These are phyloP conservation scores for Penicillium glabrum DNA, from an alignment of 2,329 filamentous ascomycete species.

Conservation along the genomic window DNA sequence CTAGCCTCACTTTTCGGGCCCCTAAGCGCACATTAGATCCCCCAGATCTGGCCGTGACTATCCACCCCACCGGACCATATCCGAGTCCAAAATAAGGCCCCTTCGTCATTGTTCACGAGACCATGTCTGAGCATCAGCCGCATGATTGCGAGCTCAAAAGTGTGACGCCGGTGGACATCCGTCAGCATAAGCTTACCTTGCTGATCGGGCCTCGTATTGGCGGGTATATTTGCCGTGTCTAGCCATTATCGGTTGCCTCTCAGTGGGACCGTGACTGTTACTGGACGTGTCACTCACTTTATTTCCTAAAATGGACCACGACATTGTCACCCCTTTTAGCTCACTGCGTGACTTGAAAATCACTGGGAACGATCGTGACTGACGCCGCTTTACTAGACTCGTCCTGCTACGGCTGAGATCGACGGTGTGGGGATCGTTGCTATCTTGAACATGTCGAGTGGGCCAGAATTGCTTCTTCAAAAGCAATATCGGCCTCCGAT, in stretches of 20 bases:
- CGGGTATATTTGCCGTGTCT: not conserved
- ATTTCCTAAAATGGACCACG: not conserved
- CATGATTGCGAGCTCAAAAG: not conserved
- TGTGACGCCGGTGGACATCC: not conserved
- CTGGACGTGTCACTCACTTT: not conserved
- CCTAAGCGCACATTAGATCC: not conserved
- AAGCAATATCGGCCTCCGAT: slow-evolving; percentile 62
- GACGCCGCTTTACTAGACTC: slow-evolving; percentile 32
- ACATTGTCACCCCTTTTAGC: not conserved
- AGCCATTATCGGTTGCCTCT: not conserved
- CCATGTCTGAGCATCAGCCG: not conserved
- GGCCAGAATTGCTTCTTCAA: slow-evolving; percentile 53
- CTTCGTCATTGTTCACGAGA: not conserved
- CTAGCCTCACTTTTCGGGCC: slow-evolving; percentile 1
- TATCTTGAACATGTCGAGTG: slow-evolving; percentile 55
- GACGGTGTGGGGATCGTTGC: slow-evolving; percentile 62
- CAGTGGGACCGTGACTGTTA: not conserved
- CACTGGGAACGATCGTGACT: not conserved
- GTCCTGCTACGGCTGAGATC: slow-evolving; percentile 53
- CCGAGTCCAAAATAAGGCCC: not conserved
- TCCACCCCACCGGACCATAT: not conserved
- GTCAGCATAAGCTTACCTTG: not conserved
- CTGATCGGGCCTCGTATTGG: not conserved
- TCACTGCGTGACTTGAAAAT: not conserved
- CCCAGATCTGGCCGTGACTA: not conserved